Conservation (phyloP, 768 basidiomycete species). For the Boletus fagicola region DNA sequence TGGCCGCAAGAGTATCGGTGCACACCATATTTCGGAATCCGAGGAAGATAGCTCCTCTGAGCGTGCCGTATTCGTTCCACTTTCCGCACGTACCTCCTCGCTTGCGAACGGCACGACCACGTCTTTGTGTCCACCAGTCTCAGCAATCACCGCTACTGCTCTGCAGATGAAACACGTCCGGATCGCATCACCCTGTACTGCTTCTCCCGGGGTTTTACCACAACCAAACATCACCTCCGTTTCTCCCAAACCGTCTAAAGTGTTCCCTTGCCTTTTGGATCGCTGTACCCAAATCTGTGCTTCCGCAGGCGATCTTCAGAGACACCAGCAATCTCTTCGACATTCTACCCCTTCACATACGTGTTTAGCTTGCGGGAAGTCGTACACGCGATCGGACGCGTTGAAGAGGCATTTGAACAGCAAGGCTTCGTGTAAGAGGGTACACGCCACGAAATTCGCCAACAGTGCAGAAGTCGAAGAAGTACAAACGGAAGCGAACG, state of each 20-base stretch:
- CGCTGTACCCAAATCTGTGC: conserved; percentile 30
- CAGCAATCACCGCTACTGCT: conserved; percentile 6
- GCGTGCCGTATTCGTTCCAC: background rate
- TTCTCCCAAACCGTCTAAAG: conserved; percentile 12
- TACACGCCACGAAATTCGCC: conserved; percentile 18
- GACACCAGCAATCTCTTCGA: conserved; percentile 32
- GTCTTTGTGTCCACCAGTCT: conserved; percentile 1
- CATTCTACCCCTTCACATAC: conserved; percentile 22
- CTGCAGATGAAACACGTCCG: conserved; percentile 14
- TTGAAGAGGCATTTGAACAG: conserved; percentile 34
- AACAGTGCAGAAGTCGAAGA: conserved; percentile 5
- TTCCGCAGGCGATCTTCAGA: conserved; percentile 28
- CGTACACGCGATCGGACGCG: conserved; percentile 32
- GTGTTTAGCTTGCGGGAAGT: conserved; percentile 28
- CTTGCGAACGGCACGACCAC: background rate
- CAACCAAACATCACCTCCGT: background rate
- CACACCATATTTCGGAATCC: background rate
- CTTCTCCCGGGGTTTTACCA: conserved; percentile 5
- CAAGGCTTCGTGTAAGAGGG: conserved; percentile 28
- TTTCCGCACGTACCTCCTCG: background rate
- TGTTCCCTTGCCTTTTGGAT: conserved; percentile 24
- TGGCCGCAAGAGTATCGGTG: background rate
- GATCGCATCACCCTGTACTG: conserved; percentile 13
- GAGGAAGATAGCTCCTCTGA: background rate
- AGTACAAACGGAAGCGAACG: conserved; percentile 17